Evolutionary conservation across 2,329 filamentous ascomycete species (phyloP).

Genomic region (Fusarium veterinarium): DNA sequence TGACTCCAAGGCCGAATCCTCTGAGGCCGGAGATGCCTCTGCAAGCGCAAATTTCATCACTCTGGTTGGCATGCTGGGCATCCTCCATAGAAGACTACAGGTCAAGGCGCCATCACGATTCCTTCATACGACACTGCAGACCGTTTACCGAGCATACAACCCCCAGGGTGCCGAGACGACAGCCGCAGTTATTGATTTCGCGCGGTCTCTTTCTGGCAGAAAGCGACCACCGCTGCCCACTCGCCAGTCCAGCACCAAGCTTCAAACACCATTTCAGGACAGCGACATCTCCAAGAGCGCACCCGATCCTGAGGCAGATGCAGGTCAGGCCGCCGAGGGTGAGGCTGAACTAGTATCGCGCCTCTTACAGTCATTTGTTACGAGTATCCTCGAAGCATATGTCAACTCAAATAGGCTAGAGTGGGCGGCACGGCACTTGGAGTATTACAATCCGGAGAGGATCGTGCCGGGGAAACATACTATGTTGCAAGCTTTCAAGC

Average conservation of each 20-base stretch:
- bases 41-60: conserved; percentile 69
- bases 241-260: conserved; percentile 67
- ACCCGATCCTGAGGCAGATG: conserved; percentile 69
- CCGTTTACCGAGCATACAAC: conserved; percentile 74
- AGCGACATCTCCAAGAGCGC: conserved; percentile 66
- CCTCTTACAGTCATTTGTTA: conserved; percentile 81
- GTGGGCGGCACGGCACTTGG: conserved; percentile 74
- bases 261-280: conserved; percentile 66
- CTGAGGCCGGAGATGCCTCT: conserved; percentile 52
- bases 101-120: conserved; percentile 84
- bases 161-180: conserved; percentile 74
- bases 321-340: conserved; percentile 55
- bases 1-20: conserved; percentile 59
- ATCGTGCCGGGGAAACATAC: conserved; percentile 71
- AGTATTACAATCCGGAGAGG: conserved; percentile 74
- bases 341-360: conserved; percentile 72
- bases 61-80: conserved; percentile 76
- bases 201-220: conserved; percentile 75
- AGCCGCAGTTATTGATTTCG: conserved; percentile 75
- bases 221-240: conserved; percentile 72
- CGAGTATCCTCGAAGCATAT: conserved; percentile 80
- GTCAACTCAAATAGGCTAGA: conserved; percentile 70
- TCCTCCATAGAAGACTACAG: conserved; percentile 79
- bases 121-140: conserved; percentile 79
- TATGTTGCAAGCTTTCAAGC: conserved; percentile 71